These are phyloP conservation scores for Polygonum maritimum DNA, from an alignment of 148 eudicot genomes.

Conservation along the genomic window DNA sequence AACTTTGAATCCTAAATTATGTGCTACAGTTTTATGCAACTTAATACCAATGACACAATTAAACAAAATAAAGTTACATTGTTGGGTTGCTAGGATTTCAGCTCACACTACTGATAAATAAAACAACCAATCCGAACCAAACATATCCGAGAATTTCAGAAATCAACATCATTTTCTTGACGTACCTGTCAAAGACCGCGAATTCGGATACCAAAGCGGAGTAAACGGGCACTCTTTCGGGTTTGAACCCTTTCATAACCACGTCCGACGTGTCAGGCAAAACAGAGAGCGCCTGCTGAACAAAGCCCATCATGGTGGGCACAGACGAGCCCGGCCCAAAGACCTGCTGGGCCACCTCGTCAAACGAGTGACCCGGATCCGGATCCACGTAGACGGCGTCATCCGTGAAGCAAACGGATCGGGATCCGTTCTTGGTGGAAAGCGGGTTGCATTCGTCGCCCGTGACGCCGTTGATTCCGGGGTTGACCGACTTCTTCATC, in stretches of 20 bases:
- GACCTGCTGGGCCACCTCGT: constrained; percentile 67
- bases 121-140: too few species aligned
- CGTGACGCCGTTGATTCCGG: constrained; percentile 65
- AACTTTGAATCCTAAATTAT: too few species aligned
- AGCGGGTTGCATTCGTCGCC: constrained; percentile 76
- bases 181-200: constrained; percentile 53
- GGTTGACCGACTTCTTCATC: constrained; percentile 80
- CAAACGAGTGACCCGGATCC: constrained; percentile 91
- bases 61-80: too few species aligned
- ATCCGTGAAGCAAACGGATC: constrained; percentile 49
- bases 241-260: constrained; percentile 88
- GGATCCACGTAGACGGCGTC: constrained; percentile 85
- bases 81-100: too few species aligned
- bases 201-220: constrained; percentile 54
- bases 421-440: constrained; percentile 28
- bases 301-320: constrained; percentile 82
- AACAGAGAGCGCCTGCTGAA: constrained; percentile 62
- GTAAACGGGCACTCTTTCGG: constrained; percentile 60
- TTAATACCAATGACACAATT: too few species aligned
- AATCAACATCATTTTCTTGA: neutral
- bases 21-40: too few species aligned
- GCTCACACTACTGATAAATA: too few species aligned
- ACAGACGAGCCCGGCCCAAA: constrained; percentile 38
- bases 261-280: constrained; percentile 47
- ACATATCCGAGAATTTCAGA: neutral